Percentiles rank a stretch among this genome's conserved stretches.
phyloP scores from a whole-genome alignment of 768 basidiomycete species.

The Cystobasidium onofrii region DNA sequence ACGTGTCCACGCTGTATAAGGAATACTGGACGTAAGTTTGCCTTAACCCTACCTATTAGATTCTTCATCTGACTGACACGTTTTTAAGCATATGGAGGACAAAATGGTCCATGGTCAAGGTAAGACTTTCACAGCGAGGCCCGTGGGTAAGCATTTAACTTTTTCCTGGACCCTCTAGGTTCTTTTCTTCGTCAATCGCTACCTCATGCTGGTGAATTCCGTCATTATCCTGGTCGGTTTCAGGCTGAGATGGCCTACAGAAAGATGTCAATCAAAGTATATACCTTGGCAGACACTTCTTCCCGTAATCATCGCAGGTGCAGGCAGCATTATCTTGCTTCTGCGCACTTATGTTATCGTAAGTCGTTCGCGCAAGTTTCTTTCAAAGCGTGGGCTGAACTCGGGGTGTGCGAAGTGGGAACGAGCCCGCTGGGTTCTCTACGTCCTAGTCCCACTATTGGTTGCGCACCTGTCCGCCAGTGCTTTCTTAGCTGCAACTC shows the following conservation, averaged over 20 bases:
- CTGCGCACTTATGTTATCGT: conserved; percentile 6
- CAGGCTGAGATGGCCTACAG: neutral
- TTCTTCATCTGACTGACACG: neutral
- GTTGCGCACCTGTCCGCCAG: neutral
- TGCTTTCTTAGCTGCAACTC: neutral
- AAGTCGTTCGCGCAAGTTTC: neutral
- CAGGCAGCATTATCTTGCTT: neutral
- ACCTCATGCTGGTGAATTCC: conserved; percentile 5
- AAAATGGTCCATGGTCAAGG: neutral
- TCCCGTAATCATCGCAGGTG: neutral
- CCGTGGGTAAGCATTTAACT: too few species aligned
- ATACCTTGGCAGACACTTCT: conserved; percentile 15
- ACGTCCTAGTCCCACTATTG: neutral
- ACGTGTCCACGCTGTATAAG: neutral
- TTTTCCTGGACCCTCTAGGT: neutral
- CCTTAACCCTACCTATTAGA: neutral
- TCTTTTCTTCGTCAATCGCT: conserved; percentile 18
- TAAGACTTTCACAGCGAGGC: neutral
- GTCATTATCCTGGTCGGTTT: conserved; percentile 5
- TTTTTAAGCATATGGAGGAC: neutral
- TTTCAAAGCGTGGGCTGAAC: neutral
- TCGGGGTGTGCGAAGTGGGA: neutral
- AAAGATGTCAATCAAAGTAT: neutral
- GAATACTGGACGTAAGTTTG: neutral
- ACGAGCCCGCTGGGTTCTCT: neutral